Evolutionary conservation across 2,329 filamentous ascomycete species (phyloP), one percentile per base, ranked within the genome.

Genomic region (Fusarium sp.): DNA sequence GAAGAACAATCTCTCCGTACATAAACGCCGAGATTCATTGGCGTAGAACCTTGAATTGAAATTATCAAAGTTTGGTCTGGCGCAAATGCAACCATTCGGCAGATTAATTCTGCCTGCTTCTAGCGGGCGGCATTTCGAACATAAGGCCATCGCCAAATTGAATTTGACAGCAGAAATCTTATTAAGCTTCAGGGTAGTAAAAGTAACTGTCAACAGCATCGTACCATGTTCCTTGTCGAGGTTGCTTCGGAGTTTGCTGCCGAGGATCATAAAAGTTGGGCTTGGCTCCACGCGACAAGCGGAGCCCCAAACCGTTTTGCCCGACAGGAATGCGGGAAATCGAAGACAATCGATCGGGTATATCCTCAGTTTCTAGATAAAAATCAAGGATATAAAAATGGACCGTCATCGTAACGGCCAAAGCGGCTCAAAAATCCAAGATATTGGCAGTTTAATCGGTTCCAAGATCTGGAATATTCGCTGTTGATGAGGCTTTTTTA

Each of bases 401-500:
- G 65, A 51, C 20, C 64, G 38, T 57, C n/a, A 24, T 26, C 12
- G 8, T 24, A 41, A 51, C 22, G 18, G 39, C 33, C 31, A 18
- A 31, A 39, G 53, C 41, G 60, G 41, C 41, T 58, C 41, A 41
- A 54, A 54, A 36, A 53, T 36, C 18, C 28, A 55, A 42, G 11
- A 56, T 48, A 14, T 44, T 3, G 13, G n/a, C 18, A 28, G 36
- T 30, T 16, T 33, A n/a, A 39, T 41, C 24, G 36, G 18, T 42
- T 47, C 51, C 36, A 31, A 61, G 59, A 56, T 24, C 41, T 58
- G 30, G 33, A 22, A 35, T 50, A 41, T n/a, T 33, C 13, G 16
- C 30, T 16, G 22, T 26, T 51, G 65, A 68, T 68, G 65, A 68
- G 64, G 57, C 65, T 53, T 69, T 68, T 69, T 68, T 62, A 28